Evolutionary conservation across 2,329 filamentous ascomycete genomes (phyloP), one percentile per base, ranked within the genome.

Genomic region (Nothophoma quercina): DNA sequence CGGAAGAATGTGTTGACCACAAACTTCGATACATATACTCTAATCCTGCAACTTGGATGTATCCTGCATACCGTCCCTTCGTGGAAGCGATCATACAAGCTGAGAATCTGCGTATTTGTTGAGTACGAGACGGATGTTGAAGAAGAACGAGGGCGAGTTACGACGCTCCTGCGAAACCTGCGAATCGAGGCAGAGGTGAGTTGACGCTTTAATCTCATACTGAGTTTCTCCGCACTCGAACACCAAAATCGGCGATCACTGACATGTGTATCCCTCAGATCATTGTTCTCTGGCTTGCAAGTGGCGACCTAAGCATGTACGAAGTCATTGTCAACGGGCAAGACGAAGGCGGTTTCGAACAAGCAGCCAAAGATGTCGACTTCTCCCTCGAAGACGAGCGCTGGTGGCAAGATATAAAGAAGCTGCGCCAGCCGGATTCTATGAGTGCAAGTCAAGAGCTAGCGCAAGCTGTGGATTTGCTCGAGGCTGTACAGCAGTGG

Each of bases 1-100:
- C 83, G 81, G 54, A 77, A 82, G 56, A 86, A 85, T 63, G 81
- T 95, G 5, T 73, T 93, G 47, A 96, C 91, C 0, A 95, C 90
- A 0, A 96, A 96, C 61, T 96, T 96, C 70, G 91, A 96, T 71
- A 96, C 91, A 0, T 96, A 92, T 82, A 85, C 91, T 0, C 79
- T 96, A n/a, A 95, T 96, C 53, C 79, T 96, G 3, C 91, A 96
- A 63, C 81, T 96, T 8, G 91, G 92, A 0, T 93, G 90, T 63
- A 96, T 96, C 51, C 75, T 96, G 1, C 85, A 88, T 58, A 95
- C 89, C 1, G 90, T 95, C 0, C 88, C 88, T 2, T 85, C 88
- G 0, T 96, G 91, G 90, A 90, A 88, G 64, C 85, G 84, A 44
- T 83, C 81, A 0, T 95, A 90, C 70, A 82, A 79, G 32, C 75